These are phyloP conservation scores for Paramecium primaurelia DNA, from an alignment of 73 alveolate species.

Conservation along the genomic window DNA sequence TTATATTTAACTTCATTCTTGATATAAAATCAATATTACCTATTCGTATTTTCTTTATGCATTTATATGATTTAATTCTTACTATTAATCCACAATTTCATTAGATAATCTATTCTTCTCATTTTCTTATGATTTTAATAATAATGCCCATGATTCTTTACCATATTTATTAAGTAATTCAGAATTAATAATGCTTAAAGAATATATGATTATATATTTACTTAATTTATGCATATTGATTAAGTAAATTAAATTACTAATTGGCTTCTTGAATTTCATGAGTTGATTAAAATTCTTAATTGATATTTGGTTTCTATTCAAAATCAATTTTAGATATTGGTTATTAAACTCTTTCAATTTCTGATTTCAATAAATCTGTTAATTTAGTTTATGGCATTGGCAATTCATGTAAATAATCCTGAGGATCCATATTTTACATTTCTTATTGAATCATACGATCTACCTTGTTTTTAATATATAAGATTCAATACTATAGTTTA, in stretches of 20 bases:
- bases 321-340: background rate
- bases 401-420: background rate
- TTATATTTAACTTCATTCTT: conserved; percentile 44
- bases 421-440: conserved; percentile 20
- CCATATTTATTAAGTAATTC: conserved; percentile 31
- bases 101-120: background rate
- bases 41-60: conserved; percentile 42
- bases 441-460: background rate
- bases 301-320: background rate
- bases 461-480: background rate
- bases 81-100: background rate
- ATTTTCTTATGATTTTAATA: background rate
- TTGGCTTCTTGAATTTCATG: background rate
- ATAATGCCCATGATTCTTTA: conserved; percentile 6
- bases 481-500: background rate
- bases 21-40: background rate
- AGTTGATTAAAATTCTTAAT: background rate
- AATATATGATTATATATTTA: background rate
- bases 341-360: conserved; percentile 1
- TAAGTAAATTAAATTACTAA: background rate
- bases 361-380: background rate
- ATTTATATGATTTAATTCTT: conserved; percentile 8
- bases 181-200: background rate
- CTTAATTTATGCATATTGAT: background rate
- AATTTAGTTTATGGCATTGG: background rate